These are phyloP conservation scores for Penicillium hesseltinei DNA, from an alignment of 2,329 filamentous ascomycete species.

Conservation along the genomic window DNA sequence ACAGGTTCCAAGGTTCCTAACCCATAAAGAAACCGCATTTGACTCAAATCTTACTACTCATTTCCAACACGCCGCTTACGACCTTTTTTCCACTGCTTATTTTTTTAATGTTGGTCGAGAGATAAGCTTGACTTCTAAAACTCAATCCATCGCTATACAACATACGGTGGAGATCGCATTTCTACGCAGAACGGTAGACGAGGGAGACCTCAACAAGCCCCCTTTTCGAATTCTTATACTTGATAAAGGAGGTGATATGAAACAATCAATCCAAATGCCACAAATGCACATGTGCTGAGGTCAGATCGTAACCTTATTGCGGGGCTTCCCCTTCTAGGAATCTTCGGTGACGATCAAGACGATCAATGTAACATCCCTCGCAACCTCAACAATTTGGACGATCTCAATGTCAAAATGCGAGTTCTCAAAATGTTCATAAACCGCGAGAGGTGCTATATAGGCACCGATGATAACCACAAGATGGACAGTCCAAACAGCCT, in stretches of 20 bases:
- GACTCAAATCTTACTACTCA: background rate
- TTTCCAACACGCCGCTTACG: background rate
- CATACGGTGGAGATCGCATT: background rate
- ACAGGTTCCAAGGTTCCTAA: background rate
- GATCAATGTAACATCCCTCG: conserved; percentile 15
- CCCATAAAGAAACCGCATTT: background rate
- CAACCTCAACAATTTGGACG: background rate
- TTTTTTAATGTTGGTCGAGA: background rate
- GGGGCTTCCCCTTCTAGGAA: background rate
- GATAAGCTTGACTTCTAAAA: background rate
- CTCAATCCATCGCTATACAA: background rate
- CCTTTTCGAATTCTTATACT: background rate
- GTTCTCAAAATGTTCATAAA: background rate
- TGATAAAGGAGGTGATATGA: background rate
- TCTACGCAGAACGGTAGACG: too few species aligned
- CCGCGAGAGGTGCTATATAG: background rate
- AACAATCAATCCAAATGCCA: background rate
- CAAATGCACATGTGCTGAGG: background rate
- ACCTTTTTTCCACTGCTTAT: background rate
- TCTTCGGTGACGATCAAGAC: conserved; percentile 10
- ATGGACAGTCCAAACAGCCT: background rate
- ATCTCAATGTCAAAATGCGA: background rate
- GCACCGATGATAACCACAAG: background rate
- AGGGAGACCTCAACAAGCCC: background rate
- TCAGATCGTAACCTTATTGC: conserved; percentile 7